Percentiles rank a stretch among this genome's conserved stretches.
phyloP scores from a whole-genome alignment of 176 grass and related monocot species.

The Juncus effusus region DNA sequence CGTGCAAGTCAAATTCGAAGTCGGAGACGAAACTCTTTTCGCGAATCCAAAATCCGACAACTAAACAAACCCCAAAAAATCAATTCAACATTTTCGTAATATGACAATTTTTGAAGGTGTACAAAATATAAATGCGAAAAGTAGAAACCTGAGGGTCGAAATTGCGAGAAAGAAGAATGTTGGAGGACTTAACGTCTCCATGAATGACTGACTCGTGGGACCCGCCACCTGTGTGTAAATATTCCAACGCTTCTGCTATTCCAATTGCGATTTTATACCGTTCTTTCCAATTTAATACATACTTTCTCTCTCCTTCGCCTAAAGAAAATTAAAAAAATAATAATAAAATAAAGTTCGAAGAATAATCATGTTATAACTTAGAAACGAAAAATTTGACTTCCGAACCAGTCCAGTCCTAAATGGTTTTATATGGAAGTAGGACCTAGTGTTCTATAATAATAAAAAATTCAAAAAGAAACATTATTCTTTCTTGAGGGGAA shows the following conservation, averaged over 20 bases:
- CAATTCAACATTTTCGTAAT: not conserved
- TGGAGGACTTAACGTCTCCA: constrained; percentile 94
- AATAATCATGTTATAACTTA: too few species aligned
- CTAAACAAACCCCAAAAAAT: constrained; percentile 38
- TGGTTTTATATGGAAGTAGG: too few species aligned
- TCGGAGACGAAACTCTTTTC: constrained; percentile 65
- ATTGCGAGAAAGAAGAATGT: constrained; percentile 82
- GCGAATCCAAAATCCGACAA: constrained; percentile 95
- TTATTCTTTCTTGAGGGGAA: too few species aligned
- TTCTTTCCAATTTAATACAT: constrained; percentile 58
- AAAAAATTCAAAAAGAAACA: too few species aligned
- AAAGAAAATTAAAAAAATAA: constrained; percentile 18
- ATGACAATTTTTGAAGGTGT: not conserved
- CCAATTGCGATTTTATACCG: constrained; percentile 71
- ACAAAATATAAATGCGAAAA: not conserved
- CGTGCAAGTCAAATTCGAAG: constrained; percentile 59
- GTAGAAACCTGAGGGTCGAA: constrained; percentile 64
- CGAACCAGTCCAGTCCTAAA: too few species aligned
- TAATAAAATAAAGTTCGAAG: too few species aligned
- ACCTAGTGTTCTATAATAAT: too few species aligned
- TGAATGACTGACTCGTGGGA: constrained; percentile 65
- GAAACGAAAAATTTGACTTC: too few species aligned
- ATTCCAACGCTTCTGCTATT: constrained; percentile 74
- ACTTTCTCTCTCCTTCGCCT: constrained; percentile 47
- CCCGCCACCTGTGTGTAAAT: constrained; percentile 56